phyloP scores from a whole-genome alignment of 2,329 filamentous ascomycete genomes.

The Akanthomyces muscarius region DNA sequence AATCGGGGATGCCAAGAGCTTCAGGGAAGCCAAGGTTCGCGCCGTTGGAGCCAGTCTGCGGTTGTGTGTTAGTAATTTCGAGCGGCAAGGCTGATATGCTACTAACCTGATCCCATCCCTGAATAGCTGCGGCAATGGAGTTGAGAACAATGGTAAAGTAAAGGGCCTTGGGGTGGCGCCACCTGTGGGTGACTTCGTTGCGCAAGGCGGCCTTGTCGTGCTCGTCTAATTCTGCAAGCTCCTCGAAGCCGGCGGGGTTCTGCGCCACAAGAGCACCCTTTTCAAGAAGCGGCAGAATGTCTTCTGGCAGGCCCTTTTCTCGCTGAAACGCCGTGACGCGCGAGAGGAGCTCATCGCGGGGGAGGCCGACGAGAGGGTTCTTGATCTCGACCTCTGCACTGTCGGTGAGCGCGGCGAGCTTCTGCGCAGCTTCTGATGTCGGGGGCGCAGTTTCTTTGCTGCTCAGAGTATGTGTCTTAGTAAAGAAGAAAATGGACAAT shows the following conservation, averaged over 20 bases:
- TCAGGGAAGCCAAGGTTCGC: constrained; percentile 44
- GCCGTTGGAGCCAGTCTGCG: constrained; percentile 43
- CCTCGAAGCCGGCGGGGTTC: constrained; percentile 43
- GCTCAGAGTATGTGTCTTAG: background rate
- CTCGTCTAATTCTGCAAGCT: constrained; percentile 41
- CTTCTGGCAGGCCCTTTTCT: constrained; percentile 42
- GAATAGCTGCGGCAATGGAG: constrained; percentile 51
- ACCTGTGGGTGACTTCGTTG: constrained; percentile 45
- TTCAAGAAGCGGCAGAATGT: constrained; percentile 37
- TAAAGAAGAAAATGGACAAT: background rate
- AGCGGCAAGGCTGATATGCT: background rate
- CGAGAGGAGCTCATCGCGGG: constrained; percentile 46
- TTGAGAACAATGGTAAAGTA: constrained; percentile 50
- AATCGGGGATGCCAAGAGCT: constrained; percentile 41
- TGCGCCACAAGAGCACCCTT: constrained; percentile 31
- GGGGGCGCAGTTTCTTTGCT: background rate
- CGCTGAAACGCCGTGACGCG: constrained; percentile 52
- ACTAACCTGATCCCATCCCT: constrained; percentile 41
- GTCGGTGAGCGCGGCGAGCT: constrained; percentile 20
- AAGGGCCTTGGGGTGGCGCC: constrained; percentile 45
- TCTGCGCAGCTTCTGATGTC: constrained; percentile 10
- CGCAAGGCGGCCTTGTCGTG: constrained; percentile 38
- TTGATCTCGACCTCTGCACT: constrained; percentile 29
- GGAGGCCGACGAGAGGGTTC: constrained; percentile 50
- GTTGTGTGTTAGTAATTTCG: background rate